Conservation (phyloP, 169 alveolate genomes). For the Cryptosporidium andersoni region DNA sequence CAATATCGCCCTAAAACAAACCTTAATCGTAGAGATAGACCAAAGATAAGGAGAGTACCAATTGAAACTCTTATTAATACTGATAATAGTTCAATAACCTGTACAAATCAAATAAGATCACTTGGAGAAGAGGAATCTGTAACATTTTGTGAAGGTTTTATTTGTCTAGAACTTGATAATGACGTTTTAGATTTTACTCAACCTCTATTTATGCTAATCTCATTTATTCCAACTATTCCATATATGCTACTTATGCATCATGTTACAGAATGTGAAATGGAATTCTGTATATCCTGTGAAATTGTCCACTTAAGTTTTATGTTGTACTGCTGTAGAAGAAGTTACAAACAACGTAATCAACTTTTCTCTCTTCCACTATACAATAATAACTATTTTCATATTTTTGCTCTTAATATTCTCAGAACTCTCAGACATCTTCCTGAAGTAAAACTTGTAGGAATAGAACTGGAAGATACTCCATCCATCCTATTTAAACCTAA, state of each 20-base stretch:
- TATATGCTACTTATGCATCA: conserved; percentile 39
- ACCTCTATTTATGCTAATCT: conserved; percentile 44
- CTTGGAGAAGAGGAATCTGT: conserved; percentile 12
- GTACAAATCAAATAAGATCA: not conserved
- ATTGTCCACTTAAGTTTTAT: conserved; percentile 49
- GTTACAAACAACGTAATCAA: not conserved
- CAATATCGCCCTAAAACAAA: conserved; percentile 52
- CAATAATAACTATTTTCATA: conserved; percentile 1
- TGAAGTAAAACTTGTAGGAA: conserved; percentile 38
- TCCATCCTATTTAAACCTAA: not conserved
- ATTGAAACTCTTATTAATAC: not conserved
- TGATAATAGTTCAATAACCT: not conserved
- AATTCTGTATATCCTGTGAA: conserved; percentile 59
- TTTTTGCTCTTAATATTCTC: conserved; percentile 33
- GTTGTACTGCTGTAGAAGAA: conserved; percentile 37
- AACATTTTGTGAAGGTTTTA: conserved; percentile 3
- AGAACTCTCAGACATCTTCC: conserved; percentile 60
- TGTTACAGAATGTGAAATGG: conserved; percentile 21
- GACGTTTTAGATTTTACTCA: conserved; percentile 62
- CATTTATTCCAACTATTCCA: conserved; percentile 27
- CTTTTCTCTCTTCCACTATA: not conserved
- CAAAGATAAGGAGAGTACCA: conserved; percentile 14
- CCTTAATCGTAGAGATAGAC: conserved; percentile 38
- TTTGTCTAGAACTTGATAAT: conserved; percentile 51
- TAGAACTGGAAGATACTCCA: conserved; percentile 29